phyloP scores from a whole-genome alignment of 176 grass and related monocot species.

The Aegilops sharonensis region DNA sequence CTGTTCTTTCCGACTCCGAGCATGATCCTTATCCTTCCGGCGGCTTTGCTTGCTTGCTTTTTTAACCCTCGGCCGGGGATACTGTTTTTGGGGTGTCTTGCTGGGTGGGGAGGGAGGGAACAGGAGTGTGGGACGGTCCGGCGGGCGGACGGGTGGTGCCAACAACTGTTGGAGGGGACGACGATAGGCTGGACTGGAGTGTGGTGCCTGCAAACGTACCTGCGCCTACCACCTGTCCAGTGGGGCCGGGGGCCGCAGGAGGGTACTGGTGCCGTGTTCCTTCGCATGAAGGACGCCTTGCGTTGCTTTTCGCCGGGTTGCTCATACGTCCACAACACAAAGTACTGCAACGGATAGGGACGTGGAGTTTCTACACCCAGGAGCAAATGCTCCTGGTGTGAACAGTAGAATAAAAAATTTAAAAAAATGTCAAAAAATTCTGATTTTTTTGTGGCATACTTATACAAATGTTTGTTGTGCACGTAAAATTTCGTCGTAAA shows the following conservation, averaged over 20 bases:
- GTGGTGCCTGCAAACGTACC: neutral
- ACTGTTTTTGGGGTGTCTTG: constrained; percentile 38
- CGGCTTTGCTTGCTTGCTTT: neutral
- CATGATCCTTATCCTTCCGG: neutral
- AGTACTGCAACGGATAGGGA: neutral
- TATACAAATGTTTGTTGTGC: no score
- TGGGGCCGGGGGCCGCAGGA: neutral
- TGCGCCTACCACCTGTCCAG: neutral
- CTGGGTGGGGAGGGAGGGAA: neutral
- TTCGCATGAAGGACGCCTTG: neutral
- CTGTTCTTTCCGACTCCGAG: neutral
- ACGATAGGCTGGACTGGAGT: neutral
- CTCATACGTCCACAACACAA: neutral
- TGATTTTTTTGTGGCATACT: no score
- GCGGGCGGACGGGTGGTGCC: neutral
- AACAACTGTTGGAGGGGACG: neutral
- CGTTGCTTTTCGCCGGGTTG: neutral
- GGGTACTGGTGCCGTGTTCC: neutral
- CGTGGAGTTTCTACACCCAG: no score
- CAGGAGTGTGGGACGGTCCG: neutral
- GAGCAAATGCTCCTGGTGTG: no score
- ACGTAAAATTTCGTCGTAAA: no score
- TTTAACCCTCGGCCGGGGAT: constrained; percentile 23
- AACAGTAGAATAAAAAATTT: no score
- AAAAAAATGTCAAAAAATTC: no score